A percentile compares a stretch with the other conserved stretches of the same genome.
phyloP scores from a whole-genome alignment of 1,284 basidiomycete genomes.

The Tilletia indica region DNA sequence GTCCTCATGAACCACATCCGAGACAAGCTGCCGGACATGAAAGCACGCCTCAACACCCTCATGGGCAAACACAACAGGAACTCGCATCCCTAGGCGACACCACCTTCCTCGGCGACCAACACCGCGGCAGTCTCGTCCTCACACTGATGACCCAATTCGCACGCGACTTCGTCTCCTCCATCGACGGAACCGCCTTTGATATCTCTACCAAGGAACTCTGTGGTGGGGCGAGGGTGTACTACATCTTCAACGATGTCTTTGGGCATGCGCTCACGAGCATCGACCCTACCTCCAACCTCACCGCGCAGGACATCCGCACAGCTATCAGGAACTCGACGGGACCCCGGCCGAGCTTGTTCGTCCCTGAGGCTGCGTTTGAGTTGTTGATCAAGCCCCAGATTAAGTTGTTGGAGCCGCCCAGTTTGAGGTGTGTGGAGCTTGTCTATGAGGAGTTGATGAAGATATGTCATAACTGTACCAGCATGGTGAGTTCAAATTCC shows the following conservation, averaged over 20 bases:
- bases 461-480: constrained; percentile 98
- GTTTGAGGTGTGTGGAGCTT: constrained; percentile 90
- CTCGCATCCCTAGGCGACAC: constrained; percentile 93
- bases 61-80: constrained; percentile 99
- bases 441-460: constrained; percentile 99
- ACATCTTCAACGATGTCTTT: constrained; percentile 99
- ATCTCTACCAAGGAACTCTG: constrained; percentile 98
- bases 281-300: constrained; percentile 85
- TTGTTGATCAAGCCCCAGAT: constrained; percentile 98
- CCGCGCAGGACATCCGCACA: constrained; percentile 91
- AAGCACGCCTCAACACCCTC: constrained; percentile 91
- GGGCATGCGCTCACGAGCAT: constrained; percentile 86
- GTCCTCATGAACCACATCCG: constrained; percentile 96
- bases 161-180: constrained; percentile 92
- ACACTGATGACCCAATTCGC: constrained; percentile 99
- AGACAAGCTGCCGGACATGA: constrained; percentile 99
- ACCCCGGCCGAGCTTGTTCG: constrained; percentile 90
- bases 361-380: constrained; percentile 96
- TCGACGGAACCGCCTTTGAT: constrained; percentile 95
- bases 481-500: constrained; percentile 63
- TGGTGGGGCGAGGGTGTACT: constrained; percentile 95
- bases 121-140: constrained; percentile 63
- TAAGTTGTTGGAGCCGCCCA: constrained; percentile 89
- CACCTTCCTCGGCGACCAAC: constrained; percentile 85
- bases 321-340: constrained; percentile 98